Conservation (phyloP, 2,329 filamentous ascomycete species). For the Grosmannia huntii region DNA sequence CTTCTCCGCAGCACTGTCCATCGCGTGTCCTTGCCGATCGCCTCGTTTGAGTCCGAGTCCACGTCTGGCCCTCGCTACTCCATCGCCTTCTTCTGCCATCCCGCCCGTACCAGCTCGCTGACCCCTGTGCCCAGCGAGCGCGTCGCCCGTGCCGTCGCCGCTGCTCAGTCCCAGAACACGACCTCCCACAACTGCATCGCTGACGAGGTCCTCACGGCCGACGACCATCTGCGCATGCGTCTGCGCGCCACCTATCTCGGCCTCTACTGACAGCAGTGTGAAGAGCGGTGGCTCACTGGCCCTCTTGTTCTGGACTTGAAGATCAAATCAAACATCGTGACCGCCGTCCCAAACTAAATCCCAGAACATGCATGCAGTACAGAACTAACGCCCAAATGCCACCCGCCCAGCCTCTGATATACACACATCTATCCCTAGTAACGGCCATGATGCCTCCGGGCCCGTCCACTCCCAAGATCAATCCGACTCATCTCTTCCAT, state of each 20-base stretch:
- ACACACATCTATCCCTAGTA: not conserved
- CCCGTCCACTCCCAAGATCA: slow-evolving; percentile 49
- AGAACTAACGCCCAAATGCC: not conserved
- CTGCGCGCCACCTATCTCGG: slow-evolving; percentile 45
- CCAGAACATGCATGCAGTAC: not conserved
- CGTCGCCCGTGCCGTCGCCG: slow-evolving; percentile 29
- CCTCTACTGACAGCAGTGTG: slow-evolving; percentile 28
- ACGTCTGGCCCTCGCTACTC: slow-evolving; percentile 40
- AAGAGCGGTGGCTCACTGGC: too few species aligned
- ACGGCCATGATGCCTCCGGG: slow-evolving; percentile 29
- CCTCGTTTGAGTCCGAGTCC: slow-evolving; percentile 14
- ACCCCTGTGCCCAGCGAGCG: slow-evolving; percentile 47
- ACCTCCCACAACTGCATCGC: slow-evolving; percentile 1
- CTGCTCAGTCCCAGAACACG: slow-evolving; percentile 3
- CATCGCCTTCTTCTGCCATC: slow-evolving; percentile 58
- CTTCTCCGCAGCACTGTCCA: slow-evolving; percentile 81
- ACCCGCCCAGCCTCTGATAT: not conserved
- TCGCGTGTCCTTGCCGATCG: slow-evolving; percentile 58
- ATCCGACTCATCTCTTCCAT: slow-evolving; percentile 60
- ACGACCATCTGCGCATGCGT: slow-evolving; percentile 50
- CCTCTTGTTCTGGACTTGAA: too few species aligned
- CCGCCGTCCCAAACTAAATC: not conserved
- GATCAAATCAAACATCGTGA: not conserved
- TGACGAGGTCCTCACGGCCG: slow-evolving; percentile 45
- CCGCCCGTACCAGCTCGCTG: slow-evolving; percentile 37